Percentiles rank a stretch among this genome's conserved stretches.
phyloP scores from a whole-genome alignment of 1,284 basidiomycete species.

The Cutaneotrichosporon cavernicola region DNA sequence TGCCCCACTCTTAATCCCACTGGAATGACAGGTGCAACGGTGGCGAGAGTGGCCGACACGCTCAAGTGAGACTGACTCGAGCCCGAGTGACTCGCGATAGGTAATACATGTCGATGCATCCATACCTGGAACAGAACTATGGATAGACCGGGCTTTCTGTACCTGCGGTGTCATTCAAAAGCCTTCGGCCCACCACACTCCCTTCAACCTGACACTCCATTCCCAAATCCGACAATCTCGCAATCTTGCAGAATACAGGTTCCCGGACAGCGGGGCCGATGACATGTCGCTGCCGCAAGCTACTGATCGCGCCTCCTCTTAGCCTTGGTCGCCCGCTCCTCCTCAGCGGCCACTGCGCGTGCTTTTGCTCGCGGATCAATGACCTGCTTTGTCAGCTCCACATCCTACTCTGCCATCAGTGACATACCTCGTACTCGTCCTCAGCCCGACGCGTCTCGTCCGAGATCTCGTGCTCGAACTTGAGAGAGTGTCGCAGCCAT shows the following conservation, averaged over 20 bases:
- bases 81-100: no score
- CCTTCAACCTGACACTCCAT: neutral
- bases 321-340: slow-evolving; percentile 24
- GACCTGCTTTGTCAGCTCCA: slow-evolving; percentile 37
- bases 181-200: no score
- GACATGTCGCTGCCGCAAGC: neutral
- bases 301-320: neutral
- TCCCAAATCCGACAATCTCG: neutral
- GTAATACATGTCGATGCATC: no score
- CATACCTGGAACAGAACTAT: no score
- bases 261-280: neutral
- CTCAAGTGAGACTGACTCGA: no score
- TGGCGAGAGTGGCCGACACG: no score
- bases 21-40: no score
- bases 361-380: slow-evolving; percentile 53
- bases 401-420: neutral
- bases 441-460: slow-evolving; percentile 73
- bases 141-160: no score
- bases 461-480: slow-evolving; percentile 72
- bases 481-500: slow-evolving; percentile 72
- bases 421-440: slow-evolving; percentile 79
- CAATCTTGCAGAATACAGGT: neutral
- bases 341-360: slow-evolving; percentile 33
- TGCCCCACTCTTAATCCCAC: no score
- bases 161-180: no score